Conservation (phyloP, 768 basidiomycete species). For the Kwoniella bestiolae region DNA sequence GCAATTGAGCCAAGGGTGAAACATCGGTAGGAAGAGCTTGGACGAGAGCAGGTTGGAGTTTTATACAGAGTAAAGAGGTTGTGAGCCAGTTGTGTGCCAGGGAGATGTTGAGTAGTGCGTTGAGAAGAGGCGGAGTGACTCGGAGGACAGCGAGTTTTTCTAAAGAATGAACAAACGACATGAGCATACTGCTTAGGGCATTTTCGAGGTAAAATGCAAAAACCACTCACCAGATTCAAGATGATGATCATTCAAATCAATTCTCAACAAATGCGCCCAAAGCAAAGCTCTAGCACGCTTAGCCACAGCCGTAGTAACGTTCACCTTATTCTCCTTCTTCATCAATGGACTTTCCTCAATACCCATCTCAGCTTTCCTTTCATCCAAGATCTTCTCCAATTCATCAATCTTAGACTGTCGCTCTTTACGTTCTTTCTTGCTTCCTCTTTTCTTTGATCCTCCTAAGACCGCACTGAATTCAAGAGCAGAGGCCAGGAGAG, state of each 20-base stretch:
- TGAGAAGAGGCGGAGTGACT: conserved; percentile 72
- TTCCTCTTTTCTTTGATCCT: conserved; percentile 38
- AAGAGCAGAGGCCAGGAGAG: conserved; percentile 64
- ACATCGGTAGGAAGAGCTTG: conserved; percentile 69
- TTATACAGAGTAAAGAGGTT: conserved; percentile 77
- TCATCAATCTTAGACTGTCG: conserved; percentile 51
- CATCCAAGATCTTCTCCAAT: conserved; percentile 52
- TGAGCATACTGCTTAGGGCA: conserved; percentile 16
- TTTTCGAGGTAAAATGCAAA: conserved; percentile 14
- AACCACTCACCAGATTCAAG: conserved; percentile 68
- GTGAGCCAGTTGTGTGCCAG: conserved; percentile 86
- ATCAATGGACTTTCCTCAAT: conserved; percentile 41
- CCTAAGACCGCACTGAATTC: conserved; percentile 55
- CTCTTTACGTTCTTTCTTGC: conserved; percentile 56
- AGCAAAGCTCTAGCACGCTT: conserved; percentile 69
- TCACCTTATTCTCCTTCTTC: conserved; percentile 38
- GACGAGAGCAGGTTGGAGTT: conserved; percentile 76
- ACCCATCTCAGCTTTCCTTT: conserved; percentile 45
- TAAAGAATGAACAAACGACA: conserved; percentile 50
- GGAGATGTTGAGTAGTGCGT: conserved; percentile 78
- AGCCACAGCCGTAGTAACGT: conserved; percentile 53
- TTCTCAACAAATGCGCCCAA: conserved; percentile 81
- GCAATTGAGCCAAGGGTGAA: conserved; percentile 72
- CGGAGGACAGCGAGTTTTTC: conserved; percentile 75
- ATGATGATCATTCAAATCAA: conserved; percentile 63